These are phyloP conservation scores for Poa annua DNA, from an alignment of 176 grass and related monocot species.

Conservation along the genomic window DNA sequence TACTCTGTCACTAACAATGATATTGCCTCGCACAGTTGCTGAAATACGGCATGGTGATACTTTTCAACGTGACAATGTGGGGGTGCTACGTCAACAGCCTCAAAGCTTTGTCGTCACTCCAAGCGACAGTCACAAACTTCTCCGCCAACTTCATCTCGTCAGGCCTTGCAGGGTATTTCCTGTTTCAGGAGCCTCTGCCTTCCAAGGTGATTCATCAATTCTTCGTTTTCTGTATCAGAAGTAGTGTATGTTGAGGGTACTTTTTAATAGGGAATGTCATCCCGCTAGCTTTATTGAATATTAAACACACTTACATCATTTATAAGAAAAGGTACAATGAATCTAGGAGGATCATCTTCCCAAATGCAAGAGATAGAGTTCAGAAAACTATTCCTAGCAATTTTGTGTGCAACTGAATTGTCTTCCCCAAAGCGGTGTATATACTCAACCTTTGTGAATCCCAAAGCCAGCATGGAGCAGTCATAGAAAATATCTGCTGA, in stretches of 20 bases:
- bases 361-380: too few species aligned
- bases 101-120: slow-evolving; percentile 80
- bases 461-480: too few species aligned
- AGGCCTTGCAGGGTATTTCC: slow-evolving; percentile 79
- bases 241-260: background rate
- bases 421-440: too few species aligned
- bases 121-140: slow-evolving; percentile 94
- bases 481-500: too few species aligned
- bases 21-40: slow-evolving; percentile 49
- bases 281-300: too few species aligned
- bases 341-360: too few species aligned
- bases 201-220: slow-evolving; percentile 55
- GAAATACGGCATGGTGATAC: slow-evolving; percentile 78
- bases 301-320: too few species aligned
- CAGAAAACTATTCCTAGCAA: too few species aligned
- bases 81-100: slow-evolving; percentile 90
- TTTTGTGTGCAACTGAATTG: too few species aligned
- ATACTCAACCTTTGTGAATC: too few species aligned
- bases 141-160: slow-evolving; percentile 88
- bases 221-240: background rate
- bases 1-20: slow-evolving; percentile 21
- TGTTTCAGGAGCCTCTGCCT: slow-evolving; percentile 82
- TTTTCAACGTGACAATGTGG: slow-evolving; percentile 90
- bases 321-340: too few species aligned
- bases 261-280: too few species aligned